Evolutionary conservation across 148 eudicot species (phyloP).

Genomic region (Salicornia ramosissima): DNA sequence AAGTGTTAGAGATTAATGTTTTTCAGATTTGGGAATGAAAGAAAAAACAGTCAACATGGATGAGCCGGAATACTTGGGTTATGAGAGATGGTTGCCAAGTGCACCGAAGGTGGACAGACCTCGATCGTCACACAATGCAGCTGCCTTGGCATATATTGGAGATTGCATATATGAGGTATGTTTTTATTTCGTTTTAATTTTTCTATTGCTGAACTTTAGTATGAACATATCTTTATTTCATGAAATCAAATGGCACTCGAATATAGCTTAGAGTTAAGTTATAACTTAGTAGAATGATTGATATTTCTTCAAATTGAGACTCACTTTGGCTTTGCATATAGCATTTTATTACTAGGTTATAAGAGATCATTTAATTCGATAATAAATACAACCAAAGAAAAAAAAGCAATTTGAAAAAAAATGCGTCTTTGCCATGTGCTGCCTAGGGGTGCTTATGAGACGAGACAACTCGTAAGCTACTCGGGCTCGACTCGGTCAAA

Average conservation of each 20-base stretch:
- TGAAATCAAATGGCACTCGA: not conserved
- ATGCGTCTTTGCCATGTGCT: too few species aligned
- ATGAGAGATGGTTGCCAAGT: conserved; percentile 71
- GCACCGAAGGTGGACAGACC: conserved; percentile 81
- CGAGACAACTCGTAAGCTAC: too few species aligned
- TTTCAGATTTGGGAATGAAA: not conserved
- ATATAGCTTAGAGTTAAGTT: not conserved
- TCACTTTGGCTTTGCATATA: too few species aligned
- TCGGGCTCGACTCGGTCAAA: too few species aligned
- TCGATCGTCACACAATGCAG: conserved; percentile 73
- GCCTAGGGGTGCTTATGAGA: too few species aligned
- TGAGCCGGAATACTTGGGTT: conserved; percentile 53
- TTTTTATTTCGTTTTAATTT: not conserved
- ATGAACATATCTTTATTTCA: not conserved
- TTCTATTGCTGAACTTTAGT: not conserved
- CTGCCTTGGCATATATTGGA: conserved; percentile 77
- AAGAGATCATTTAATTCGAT: too few species aligned
- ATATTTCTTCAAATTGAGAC: too few species aligned
- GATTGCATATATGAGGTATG: conserved; percentile 80
- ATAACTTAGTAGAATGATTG: too few species aligned
- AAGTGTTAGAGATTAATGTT: not conserved
- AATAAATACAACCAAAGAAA: too few species aligned
- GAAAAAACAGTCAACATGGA: conserved; percentile 30
- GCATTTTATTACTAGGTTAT: too few species aligned
- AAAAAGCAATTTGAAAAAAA: too few species aligned